Conservation (phyloP, 257 asterid species). For the Verbascum thapsus region DNA sequence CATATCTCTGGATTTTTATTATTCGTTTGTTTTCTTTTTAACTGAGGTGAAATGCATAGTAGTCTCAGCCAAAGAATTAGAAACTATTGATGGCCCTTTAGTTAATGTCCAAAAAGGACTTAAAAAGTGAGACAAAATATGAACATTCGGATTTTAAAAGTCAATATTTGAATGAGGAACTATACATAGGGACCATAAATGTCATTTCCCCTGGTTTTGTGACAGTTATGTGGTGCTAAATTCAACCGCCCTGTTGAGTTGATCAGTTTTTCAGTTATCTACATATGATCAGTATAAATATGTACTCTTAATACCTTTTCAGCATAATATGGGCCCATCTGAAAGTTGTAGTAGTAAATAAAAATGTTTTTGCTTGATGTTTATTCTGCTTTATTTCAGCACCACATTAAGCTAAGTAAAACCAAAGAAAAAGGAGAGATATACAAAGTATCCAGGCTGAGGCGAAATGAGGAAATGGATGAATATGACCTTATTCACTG, state of each 20-base stretch:
- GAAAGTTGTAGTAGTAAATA: neutral
- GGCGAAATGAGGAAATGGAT: constrained; percentile 93
- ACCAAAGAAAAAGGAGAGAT: constrained; percentile 78
- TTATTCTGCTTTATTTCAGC: constrained; percentile 45
- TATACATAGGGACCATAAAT: too few relatives aligned
- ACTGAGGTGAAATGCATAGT: constrained; percentile 6
- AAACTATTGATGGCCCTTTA: constrained; percentile 3
- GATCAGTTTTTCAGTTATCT: neutral
- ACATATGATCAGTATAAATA: neutral
- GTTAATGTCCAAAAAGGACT: too few relatives aligned
- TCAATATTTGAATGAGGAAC: too few relatives aligned
- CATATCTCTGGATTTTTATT: neutral
- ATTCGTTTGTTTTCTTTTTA: neutral
- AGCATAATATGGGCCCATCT: neutral
- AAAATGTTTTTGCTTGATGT: constrained; percentile 13
- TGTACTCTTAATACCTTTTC: constrained; percentile 3
- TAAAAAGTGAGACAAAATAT: too few relatives aligned
- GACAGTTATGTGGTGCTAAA: too few relatives aligned
- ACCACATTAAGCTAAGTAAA: constrained; percentile 55
- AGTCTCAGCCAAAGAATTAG: neutral
- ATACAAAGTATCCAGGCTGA: constrained; percentile 60
- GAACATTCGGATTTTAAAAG: too few relatives aligned
- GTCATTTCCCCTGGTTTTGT: too few relatives aligned
- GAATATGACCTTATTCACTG: constrained; percentile 92
- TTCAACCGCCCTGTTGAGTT: neutral